Base-by-base conservation (phyloP, 352 stramenopile genomes). In the Plasmopara muralis region DNA sequence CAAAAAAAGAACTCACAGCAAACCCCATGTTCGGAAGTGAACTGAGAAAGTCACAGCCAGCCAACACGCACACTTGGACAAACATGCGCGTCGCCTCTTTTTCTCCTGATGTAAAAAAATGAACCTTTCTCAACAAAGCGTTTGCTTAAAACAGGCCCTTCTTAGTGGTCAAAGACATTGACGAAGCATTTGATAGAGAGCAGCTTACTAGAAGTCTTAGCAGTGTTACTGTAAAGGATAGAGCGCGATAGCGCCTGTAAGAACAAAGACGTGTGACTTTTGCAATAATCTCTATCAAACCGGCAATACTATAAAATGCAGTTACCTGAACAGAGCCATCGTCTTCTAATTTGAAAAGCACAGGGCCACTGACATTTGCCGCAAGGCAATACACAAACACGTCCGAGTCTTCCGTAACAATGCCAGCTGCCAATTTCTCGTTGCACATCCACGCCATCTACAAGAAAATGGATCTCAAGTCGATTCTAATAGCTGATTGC, bases 391-490 rank as follows among this genome's bases (percentile, higher is more conserved):
- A 90, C 6, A 90, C 71, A 13, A 90, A 65, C 45, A 90, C 75
- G 42, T 90, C 77, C 55, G 80, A 90, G 60, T 88, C 80, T 60
- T 90, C 80, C 15, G 77, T 88, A n/a, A 90, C 63, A 57, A 90
- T 90, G 16, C 72, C 80, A 16, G 67, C 68, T 0, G 75, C 75
- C 10, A 68, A 43, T 0, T 72, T 66, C 29, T 66, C 54, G 43
- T 87, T 88, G 60, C 77, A 88, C 66, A 90, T 79, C 74, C 77
- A 90, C 31, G 85, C 80, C 75, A 90, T 85, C 64, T 87, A 50
- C 6, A 34, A 31, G 33, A 16, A 37, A 47, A 12, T 12, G 10
- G 10, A 35, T 35, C 1, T 35, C 5, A 5, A 35, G 31, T 12
- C 5, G 20, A 25, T 25, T 25, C 20, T 25, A 3, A 25, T 25